Percentiles rank a stretch among this genome's conserved stretches.
These are phyloP conservation scores for Tolypocladium album DNA, from an alignment of 2,329 filamentous ascomycete genomes.

Conservation along the genomic window DNA sequence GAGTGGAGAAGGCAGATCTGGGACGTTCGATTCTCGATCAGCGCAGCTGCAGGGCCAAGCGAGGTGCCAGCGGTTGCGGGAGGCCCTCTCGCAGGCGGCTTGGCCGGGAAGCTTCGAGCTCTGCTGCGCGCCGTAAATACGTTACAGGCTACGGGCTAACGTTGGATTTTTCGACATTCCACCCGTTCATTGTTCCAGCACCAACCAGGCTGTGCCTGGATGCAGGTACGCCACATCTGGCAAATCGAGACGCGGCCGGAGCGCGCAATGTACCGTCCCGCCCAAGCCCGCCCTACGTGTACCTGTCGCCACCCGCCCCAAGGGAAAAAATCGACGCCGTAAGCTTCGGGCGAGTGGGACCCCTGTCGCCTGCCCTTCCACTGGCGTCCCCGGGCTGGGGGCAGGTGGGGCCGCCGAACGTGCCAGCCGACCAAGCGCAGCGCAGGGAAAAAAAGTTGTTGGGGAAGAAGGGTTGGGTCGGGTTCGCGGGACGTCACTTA, in stretches of 20 bases:
- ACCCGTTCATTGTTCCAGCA: background rate
- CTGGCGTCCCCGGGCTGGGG: background rate
- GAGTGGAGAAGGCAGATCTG: background rate
- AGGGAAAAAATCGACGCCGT: background rate
- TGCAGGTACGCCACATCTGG: background rate
- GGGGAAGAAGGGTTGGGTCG: background rate
- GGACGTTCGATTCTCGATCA: background rate
- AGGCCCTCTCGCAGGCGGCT: background rate
- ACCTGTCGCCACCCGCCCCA: background rate
- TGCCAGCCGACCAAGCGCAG: background rate
- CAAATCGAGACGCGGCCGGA: background rate
- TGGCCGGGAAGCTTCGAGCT: background rate
- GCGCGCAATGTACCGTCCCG: background rate
- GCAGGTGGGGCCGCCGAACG: background rate
- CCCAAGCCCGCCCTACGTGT: background rate
- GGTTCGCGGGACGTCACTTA: background rate
- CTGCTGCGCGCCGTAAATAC: too few species aligned
- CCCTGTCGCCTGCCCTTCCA: background rate
- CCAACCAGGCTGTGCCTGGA: background rate
- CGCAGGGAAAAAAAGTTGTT: background rate
- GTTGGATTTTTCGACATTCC: background rate
- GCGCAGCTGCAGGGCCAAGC: background rate
- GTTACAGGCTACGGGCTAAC: too few species aligned
- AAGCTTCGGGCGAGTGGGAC: background rate
- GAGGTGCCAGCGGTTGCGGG: background rate